phyloP scores from a whole-genome alignment of 495 filamentous ascomycete species.

The Niebla homalea region DNA sequence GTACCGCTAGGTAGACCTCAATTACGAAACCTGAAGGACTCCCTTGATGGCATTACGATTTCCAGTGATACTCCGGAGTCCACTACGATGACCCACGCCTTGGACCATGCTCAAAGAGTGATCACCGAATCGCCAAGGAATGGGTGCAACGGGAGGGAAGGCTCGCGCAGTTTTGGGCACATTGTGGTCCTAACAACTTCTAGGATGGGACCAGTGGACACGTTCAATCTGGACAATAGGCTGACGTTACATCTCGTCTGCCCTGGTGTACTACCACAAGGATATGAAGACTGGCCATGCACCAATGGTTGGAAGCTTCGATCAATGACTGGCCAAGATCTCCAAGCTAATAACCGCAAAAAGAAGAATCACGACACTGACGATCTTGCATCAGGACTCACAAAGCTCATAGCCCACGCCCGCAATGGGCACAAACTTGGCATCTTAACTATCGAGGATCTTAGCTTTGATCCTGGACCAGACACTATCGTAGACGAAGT shows the following conservation, averaged over 20 bases:
- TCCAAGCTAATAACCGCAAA: conserved; percentile 1
- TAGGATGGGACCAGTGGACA: background rate
- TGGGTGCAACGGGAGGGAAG: background rate
- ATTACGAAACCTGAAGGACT: conserved; percentile 3
- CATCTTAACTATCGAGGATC: conserved; percentile 7
- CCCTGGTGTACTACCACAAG: conserved; percentile 7
- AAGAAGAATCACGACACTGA: conserved; percentile 7
- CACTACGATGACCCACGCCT: too few relatives aligned
- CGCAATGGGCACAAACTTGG: conserved; percentile 10
- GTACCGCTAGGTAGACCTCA: conserved; percentile 7
- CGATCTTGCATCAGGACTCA: background rate
- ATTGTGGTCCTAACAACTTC: conserved; percentile 18
- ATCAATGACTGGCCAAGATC: conserved; percentile 4
- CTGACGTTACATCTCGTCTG: conserved; percentile 17
- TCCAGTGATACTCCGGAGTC: conserved; percentile 1
- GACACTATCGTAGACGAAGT: conserved; percentile 11
- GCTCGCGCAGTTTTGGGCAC: conserved; percentile 13
- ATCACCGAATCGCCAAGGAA: too few relatives aligned
- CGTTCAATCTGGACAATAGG: conserved; percentile 7
- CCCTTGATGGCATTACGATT: conserved; percentile 13
- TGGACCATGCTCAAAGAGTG: too few relatives aligned
- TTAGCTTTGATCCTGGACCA: conserved; percentile 11
- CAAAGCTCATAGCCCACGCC: conserved; percentile 7
- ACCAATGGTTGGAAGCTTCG: conserved; percentile 21
- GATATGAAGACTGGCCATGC: background rate